These are phyloP conservation scores for Rubroboletus pulcherrimus DNA, from an alignment of 768 basidiomycete genomes.

Conservation along the genomic window DNA sequence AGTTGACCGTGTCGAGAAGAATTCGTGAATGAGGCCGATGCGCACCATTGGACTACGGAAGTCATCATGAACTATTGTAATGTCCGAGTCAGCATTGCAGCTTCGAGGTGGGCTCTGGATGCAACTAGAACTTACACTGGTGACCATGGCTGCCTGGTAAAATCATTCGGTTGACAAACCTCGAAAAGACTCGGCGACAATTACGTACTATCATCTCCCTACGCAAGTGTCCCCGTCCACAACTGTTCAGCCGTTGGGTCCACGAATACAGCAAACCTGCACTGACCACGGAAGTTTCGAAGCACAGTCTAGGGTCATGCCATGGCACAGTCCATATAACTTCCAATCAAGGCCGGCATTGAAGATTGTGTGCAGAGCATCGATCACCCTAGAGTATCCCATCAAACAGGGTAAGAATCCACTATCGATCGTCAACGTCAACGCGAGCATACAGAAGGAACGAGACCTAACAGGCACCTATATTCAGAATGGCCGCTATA, in stretches of 20 bases:
- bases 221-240: background rate
- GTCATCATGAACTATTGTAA: background rate
- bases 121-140: background rate
- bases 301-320: background rate
- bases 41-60: slow-evolving; percentile 9
- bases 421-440: no score
- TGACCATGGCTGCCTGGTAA: background rate
- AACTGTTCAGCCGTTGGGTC: background rate
- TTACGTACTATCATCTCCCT: background rate
- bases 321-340: background rate
- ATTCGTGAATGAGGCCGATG: no score
- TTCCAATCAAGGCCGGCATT: background rate
- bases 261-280: background rate
- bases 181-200: background rate
- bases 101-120: background rate
- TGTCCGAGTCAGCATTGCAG: background rate
- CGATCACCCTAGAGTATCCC: no score
- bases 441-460: background rate
- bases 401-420: no score
- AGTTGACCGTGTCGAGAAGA: background rate
- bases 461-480: background rate
- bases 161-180: background rate
- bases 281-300: slow-evolving; percentile 1
- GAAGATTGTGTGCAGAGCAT: no score
- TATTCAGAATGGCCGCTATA: background rate